A percentile compares a stretch with the other conserved stretches of the same genome.
phyloP scores from a whole-genome alignment of 257 asterid genomes.

The Ligustrum vulgare region DNA sequence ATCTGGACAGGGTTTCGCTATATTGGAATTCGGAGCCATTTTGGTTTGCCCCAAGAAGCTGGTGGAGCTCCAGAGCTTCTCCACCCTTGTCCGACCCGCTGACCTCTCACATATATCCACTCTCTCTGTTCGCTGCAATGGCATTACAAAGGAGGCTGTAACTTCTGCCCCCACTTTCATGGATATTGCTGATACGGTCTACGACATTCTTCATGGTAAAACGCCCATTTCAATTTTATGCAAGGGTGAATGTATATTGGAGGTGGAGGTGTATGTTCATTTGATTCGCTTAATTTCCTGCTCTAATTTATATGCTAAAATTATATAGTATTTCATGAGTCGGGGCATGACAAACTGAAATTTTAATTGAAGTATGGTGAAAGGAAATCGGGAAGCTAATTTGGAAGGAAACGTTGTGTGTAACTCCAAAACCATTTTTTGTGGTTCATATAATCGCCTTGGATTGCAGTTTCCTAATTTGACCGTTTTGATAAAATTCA shows the following conservation, averaged over 20 bases:
- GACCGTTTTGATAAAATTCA: background rate
- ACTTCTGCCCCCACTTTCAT: slow-evolving; percentile 70
- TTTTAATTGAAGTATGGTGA: background rate
- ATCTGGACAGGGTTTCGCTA: slow-evolving; percentile 61
- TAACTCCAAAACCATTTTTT: background rate
- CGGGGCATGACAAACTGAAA: background rate
- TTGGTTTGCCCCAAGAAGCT: slow-evolving; percentile 92
- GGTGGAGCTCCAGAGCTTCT: slow-evolving; percentile 71
- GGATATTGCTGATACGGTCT: slow-evolving; percentile 73
- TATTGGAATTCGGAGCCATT: slow-evolving; percentile 85
- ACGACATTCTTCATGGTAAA: slow-evolving; percentile 78
- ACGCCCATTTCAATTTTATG: background rate
- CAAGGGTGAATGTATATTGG: background rate
- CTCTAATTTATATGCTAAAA: background rate
- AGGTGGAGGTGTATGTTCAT: background rate
- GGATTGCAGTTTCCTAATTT: background rate
- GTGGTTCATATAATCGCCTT: background rate
- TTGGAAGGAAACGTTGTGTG: background rate
- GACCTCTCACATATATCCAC: slow-evolving; percentile 62
- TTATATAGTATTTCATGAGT: background rate
- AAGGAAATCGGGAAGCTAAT: background rate
- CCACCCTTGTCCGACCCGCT: slow-evolving; percentile 74
- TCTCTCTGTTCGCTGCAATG: slow-evolving; percentile 80
- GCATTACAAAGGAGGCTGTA: slow-evolving; percentile 66
- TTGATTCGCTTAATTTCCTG: background rate